phyloP scores from a whole-genome alignment of 2,329 filamentous ascomycete species.

The Pseudocercospora fijiensis region DNA sequence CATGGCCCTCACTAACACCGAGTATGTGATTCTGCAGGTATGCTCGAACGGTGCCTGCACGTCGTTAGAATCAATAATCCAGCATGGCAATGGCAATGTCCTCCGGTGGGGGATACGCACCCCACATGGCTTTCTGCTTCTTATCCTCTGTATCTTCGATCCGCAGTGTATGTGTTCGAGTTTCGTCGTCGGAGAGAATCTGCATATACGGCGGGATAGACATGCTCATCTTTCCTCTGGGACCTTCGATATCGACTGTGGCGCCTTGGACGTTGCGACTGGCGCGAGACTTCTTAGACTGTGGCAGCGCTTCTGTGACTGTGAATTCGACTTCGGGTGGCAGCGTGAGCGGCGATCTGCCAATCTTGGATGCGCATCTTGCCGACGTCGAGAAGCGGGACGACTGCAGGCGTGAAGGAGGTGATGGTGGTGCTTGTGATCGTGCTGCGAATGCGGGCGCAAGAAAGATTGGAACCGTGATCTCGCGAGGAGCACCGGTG shows the following conservation, averaged over 20 bases:
- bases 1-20: conserved; percentile 94
- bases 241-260: conserved; percentile 74
- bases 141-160: conserved; percentile 67
- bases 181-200: conserved; percentile 64
- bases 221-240: conserved; percentile 75
- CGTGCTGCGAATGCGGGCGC: conserved; percentile 48
- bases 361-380: conserved; percentile 74
- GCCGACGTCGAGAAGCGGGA: conserved; percentile 71
- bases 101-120: conserved; percentile 51
- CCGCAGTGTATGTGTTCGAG: conserved; percentile 64
- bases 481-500: conserved; percentile 16
- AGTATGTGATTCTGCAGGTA: conserved; percentile 88
- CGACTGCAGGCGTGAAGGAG: conserved; percentile 9
- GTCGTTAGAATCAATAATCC: conserved; percentile 1
- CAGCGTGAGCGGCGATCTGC: conserved; percentile 73
- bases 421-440: conserved; percentile 12
- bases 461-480: conserved; percentile 64
- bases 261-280: conserved; percentile 60
- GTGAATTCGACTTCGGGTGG: conserved; percentile 79
- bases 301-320: conserved; percentile 58
- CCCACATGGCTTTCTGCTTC: conserved; percentile 94
- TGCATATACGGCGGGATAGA: conserved; percentile 76
- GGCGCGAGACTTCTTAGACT: conserved; percentile 48
- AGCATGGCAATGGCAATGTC: background rate
- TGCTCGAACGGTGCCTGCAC: conserved; percentile 77